A percentile compares a stretch with the other conserved stretches of the same genome.
Evolutionary conservation across 2,329 filamentous ascomycete genomes (phyloP).

Genomic region (Davidsoniella virescens): DNA sequence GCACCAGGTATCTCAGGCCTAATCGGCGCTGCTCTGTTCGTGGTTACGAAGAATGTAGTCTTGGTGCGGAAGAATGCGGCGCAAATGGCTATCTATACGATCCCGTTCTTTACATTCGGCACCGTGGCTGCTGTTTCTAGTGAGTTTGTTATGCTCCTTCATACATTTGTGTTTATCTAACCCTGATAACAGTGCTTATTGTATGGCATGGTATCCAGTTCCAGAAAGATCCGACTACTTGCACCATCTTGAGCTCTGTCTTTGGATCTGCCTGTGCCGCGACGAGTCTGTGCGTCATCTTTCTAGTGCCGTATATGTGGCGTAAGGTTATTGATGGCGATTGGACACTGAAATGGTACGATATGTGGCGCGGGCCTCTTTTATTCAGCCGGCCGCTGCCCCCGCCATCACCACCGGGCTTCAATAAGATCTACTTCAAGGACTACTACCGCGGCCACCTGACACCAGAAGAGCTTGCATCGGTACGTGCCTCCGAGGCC

Average conservation of each 20-base stretch:
- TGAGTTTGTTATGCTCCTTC: conserved; percentile 12
- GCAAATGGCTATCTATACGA: conserved; percentile 17
- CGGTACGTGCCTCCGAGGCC: conserved; percentile 21
- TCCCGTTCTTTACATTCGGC: conserved; percentile 24
- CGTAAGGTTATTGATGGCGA: conserved; percentile 33
- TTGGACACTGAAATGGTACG: conserved; percentile 32
- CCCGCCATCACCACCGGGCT: conserved; percentile 22
- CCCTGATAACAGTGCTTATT: conserved; percentile 32
- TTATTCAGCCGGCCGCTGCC: conserved; percentile 25
- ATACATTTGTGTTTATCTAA: not conserved
- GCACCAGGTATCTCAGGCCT: conserved; percentile 22
- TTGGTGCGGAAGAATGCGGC: conserved; percentile 19
- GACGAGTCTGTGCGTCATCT: conserved; percentile 27
- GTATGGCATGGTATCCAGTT: conserved; percentile 26
- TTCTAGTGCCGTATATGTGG: conserved; percentile 37
- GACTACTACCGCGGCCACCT: conserved; percentile 34
- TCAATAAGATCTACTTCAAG: conserved; percentile 27
- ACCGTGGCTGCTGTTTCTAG: conserved; percentile 22
- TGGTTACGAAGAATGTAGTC: conserved; percentile 21
- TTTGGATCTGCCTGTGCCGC: conserved; percentile 29
- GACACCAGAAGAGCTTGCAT: conserved; percentile 28
- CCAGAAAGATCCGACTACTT: conserved; percentile 15
- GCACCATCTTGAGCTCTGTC: conserved; percentile 18
- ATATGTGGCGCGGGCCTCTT: conserved; percentile 30
- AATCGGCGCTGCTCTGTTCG: conserved; percentile 20